Evolutionary conservation across 2,329 filamentous ascomycete species (phyloP).

Genomic region (Trichoderma citrinoviride): DNA sequence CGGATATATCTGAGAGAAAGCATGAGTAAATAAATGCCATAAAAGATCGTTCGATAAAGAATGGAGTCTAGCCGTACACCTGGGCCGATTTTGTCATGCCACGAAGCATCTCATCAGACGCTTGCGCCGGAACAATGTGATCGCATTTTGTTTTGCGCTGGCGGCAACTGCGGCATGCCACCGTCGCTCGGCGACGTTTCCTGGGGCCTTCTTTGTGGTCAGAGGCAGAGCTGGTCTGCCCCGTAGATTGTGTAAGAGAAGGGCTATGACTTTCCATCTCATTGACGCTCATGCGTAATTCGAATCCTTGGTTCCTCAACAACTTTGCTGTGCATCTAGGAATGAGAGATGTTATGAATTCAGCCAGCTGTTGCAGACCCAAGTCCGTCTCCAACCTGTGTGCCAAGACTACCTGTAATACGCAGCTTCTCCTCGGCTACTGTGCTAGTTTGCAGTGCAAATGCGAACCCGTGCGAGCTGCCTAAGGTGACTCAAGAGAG

Average conservation of each 20-base stretch:
- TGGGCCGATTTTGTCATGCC: conserved; percentile 14
- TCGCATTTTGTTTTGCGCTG: conserved; percentile 19
- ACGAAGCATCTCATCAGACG: conserved; percentile 13
- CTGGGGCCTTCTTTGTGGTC: conserved; percentile 12
- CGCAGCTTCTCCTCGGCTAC: not conserved
- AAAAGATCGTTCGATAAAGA: not conserved
- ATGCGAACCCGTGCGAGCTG: too few species aligned
- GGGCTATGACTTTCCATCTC: not conserved
- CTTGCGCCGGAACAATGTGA: conserved; percentile 16
- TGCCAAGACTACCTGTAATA: not conserved
- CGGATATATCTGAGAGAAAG: not conserved
- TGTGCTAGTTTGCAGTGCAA: not conserved
- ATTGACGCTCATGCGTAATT: not conserved
- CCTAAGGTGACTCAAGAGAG: too few species aligned
- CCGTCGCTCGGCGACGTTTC: conserved; percentile 10
- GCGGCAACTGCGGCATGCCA: conserved; percentile 16
- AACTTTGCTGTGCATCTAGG: not conserved
- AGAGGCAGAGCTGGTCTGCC: not conserved
- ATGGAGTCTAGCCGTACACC: not conserved
- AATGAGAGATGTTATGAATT: not conserved
- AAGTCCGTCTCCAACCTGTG: not conserved
- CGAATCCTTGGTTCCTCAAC: too few species aligned
- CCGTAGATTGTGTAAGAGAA: not conserved
- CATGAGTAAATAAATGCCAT: not conserved
- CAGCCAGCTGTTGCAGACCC: not conserved